A percentile compares a stretch with the other conserved stretches of the same genome.
Evolutionary conservation across 768 basidiomycete species (phyloP).

Genomic region (Auriculariales sp.): DNA sequence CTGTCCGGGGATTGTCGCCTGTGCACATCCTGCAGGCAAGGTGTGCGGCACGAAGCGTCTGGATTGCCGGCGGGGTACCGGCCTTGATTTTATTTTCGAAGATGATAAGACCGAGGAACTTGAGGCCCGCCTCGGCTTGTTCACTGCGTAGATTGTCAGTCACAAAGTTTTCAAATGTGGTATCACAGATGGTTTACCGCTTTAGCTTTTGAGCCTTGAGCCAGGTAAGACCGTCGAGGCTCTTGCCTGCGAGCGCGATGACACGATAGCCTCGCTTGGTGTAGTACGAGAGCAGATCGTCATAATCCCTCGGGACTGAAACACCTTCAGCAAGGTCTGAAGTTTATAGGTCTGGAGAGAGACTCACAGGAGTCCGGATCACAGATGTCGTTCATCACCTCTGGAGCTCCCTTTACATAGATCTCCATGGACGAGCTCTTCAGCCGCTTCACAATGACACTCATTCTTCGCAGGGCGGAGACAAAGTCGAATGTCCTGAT

Average conservation of each 20-base stretch:
- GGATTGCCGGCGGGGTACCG: constrained; percentile 81
- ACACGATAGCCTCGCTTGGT: constrained; percentile 94
- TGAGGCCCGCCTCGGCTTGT: constrained; percentile 80
- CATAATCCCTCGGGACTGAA: constrained; percentile 89
- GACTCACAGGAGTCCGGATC: constrained; percentile 76
- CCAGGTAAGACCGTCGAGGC: constrained; percentile 87
- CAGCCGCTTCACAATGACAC: constrained; percentile 89
- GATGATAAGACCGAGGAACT: constrained; percentile 88
- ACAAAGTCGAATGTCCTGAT: constrained; percentile 95
- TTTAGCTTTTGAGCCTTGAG: constrained; percentile 94
- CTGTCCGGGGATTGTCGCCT: constrained; percentile 92
- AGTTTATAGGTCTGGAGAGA: not conserved
- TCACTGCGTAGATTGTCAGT: constrained; percentile 38
- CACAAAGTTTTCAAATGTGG: constrained; percentile 1
- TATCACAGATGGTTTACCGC: constrained; percentile 33
- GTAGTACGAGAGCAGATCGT: constrained; percentile 91
- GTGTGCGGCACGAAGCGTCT: constrained; percentile 76
- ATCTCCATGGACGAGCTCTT: constrained; percentile 94
- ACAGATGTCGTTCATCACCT: constrained; percentile 94
- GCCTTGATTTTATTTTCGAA: constrained; percentile 97
- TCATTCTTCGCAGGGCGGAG: constrained; percentile 86
- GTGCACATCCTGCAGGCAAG: constrained; percentile 96
- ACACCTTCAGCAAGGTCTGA: not conserved
- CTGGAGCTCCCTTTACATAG: constrained; percentile 98
- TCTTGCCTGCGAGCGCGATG: constrained; percentile 96